These are phyloP conservation scores for Epichloe glyceriae DNA, from an alignment of 2,329 filamentous ascomycete genomes.

Conservation along the genomic window DNA sequence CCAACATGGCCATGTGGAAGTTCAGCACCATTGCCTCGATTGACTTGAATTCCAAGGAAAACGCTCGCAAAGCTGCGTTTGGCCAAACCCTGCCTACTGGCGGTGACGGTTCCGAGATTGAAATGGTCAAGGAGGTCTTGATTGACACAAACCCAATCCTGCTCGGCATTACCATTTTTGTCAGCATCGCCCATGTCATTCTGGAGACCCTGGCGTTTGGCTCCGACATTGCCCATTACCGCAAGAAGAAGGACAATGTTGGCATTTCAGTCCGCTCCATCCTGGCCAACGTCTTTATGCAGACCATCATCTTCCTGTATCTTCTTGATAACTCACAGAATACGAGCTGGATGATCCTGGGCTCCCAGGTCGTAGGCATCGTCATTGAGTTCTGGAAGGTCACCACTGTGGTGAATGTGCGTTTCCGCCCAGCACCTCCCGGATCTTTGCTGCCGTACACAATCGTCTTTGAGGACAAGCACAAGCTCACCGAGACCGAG, in stretches of 20 bases:
- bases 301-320: constrained; percentile 89
- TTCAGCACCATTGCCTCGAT: constrained; percentile 75
- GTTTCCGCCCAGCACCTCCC: constrained; percentile 54
- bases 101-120: constrained; percentile 85
- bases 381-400: constrained; percentile 76
- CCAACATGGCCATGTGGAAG: constrained; percentile 78
- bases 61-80: constrained; percentile 62
- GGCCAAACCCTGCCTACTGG: constrained; percentile 60
- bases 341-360: constrained; percentile 98
- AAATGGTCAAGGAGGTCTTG: constrained; percentile 93
- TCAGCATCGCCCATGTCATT: constrained; percentile 81
- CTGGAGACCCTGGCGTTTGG: constrained; percentile 96
- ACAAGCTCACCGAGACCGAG: constrained; percentile 87
- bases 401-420: constrained; percentile 86
- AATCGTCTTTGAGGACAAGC: constrained; percentile 87
- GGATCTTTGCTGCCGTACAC: constrained; percentile 66
- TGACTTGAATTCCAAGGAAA: constrained; percentile 78
- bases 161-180: constrained; percentile 69
- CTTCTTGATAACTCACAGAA: constrained; percentile 94
- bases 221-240: constrained; percentile 93
- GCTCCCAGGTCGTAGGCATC: constrained; percentile 75
- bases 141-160: constrained; percentile 90
- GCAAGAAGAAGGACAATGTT: constrained; percentile 99
- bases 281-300: constrained; percentile 96
- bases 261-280: constrained; percentile 95